These are phyloP conservation scores for Lactifluus pinguis DNA, from an alignment of 768 basidiomycete species.

Conservation along the genomic window DNA sequence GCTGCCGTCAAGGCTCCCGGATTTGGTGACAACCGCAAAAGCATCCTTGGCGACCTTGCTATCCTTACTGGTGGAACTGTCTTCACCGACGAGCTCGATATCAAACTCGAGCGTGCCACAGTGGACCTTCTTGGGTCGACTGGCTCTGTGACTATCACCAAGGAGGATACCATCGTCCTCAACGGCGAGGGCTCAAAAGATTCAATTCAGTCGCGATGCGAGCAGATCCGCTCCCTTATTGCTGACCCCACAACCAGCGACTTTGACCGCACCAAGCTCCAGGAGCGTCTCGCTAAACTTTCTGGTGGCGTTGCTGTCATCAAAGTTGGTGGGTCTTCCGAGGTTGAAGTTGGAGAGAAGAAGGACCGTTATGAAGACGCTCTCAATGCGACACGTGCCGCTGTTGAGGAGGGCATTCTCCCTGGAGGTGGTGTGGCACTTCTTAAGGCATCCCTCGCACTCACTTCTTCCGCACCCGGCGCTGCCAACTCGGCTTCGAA, in stretches of 20 bases:
- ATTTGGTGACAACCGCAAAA: constrained; percentile 99
- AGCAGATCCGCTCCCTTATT: constrained; percentile 85
- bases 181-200: constrained; percentile 92
- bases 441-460: constrained; percentile 71
- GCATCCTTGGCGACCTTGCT: constrained; percentile 91
- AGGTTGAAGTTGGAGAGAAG: constrained; percentile 98
- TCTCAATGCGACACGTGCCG: constrained; percentile 94
- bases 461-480: constrained; percentile 38
- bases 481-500: constrained; percentile 4
- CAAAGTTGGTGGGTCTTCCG: constrained; percentile 88
- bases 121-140: constrained; percentile 84
- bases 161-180: constrained; percentile 95
- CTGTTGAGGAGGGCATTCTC: constrained; percentile 97
- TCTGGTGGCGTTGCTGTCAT: constrained; percentile 96
- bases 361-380: constrained; percentile 98
- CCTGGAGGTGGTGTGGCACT: constrained; percentile 94
- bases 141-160: constrained; percentile 88
- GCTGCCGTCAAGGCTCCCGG: constrained; percentile 94
- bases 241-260: constrained; percentile 80
- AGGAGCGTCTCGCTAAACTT: constrained; percentile 95
- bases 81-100: constrained; percentile 87
- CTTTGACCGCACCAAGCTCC: constrained; percentile 89
- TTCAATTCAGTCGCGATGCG: constrained; percentile 84
- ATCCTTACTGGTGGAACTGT: constrained; percentile 98
- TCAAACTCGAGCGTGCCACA: constrained; percentile 90